Conservation (phyloP, 495 filamentous ascomycete species). For the Cercophora samala region DNA sequence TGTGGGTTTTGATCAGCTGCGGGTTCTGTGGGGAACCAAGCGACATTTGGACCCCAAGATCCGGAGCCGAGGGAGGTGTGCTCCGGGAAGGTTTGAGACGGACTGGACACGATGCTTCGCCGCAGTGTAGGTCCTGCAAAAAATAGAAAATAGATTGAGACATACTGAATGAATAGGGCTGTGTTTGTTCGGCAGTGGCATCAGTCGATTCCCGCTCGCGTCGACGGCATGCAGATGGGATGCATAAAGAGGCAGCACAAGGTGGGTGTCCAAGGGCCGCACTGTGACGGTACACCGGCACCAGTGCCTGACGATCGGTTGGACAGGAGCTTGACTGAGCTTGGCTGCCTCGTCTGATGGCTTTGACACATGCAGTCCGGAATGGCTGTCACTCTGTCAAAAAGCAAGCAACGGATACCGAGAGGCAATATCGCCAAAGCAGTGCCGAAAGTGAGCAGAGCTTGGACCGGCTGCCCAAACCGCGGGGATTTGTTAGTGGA, state of each 20-base stretch:
- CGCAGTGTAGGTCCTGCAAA: background rate
- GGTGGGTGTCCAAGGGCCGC: background rate
- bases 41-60: slow-evolving; percentile 4
- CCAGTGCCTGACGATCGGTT: background rate
- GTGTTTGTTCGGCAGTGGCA: background rate
- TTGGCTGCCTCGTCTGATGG: background rate
- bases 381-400: background rate
- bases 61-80: background rate
- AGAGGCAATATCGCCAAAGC: background rate
- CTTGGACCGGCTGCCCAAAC: background rate
- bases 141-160: slow-evolving; percentile 6
- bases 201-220: background rate
- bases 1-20: background rate
- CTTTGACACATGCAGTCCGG: background rate
- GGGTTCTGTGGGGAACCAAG: too few relatives aligned
- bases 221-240: background rate
- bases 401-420: too few relatives aligned
- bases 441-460: background rate
- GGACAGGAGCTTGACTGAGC: background rate
- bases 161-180: background rate
- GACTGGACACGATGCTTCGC: background rate
- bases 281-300: background rate
- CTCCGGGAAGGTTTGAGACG: background rate
- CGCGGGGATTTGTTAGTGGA: background rate
- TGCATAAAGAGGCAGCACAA: background rate